A percentile compares a stretch with the other conserved stretches of the same genome.
Conservation (phyloP, 441 rosid genomes). For the Adansonia grandidieri region DNA sequence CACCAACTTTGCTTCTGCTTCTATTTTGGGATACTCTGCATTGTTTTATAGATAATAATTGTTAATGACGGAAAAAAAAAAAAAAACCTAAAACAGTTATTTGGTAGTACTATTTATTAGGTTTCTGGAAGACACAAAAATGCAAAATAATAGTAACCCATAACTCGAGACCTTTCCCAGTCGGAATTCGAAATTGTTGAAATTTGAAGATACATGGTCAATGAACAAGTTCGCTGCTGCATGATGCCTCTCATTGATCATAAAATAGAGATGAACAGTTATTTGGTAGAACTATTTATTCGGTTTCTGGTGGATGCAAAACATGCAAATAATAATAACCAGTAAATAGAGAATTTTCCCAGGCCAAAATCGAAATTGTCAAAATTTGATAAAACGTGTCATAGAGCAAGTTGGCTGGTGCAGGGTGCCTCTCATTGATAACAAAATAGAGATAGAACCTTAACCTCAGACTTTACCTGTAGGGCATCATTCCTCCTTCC, state of each 20-base stretch:
- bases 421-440: too few relatives aligned
- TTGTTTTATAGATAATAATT: constrained; percentile 29
- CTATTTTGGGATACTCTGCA: constrained; percentile 92
- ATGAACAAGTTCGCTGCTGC: not conserved
- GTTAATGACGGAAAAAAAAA: constrained; percentile 11
- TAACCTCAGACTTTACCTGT: not conserved
- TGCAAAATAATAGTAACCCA: not conserved
- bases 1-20: constrained; percentile 78
- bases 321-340: too few relatives aligned
- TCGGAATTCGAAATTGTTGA: not conserved
- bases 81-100: not conserved
- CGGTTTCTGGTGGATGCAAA: too few relatives aligned
- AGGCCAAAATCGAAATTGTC: too few relatives aligned
- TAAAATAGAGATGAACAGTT: not conserved
- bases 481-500: not conserved
- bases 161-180: not conserved
- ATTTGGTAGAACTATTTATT: too few relatives aligned
- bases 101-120: not conserved
- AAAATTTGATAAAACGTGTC: too few relatives aligned
- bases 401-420: too few relatives aligned
- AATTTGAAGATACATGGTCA: not conserved
- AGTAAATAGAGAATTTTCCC: too few relatives aligned
- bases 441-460: not conserved
- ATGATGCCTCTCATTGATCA: not conserved
- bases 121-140: not conserved